A percentile compares a stretch with the other conserved stretches of the same genome.
Evolutionary conservation across 2,329 filamentous ascomycete species (phyloP).

Genomic region (Davidsoniella virescens): DNA sequence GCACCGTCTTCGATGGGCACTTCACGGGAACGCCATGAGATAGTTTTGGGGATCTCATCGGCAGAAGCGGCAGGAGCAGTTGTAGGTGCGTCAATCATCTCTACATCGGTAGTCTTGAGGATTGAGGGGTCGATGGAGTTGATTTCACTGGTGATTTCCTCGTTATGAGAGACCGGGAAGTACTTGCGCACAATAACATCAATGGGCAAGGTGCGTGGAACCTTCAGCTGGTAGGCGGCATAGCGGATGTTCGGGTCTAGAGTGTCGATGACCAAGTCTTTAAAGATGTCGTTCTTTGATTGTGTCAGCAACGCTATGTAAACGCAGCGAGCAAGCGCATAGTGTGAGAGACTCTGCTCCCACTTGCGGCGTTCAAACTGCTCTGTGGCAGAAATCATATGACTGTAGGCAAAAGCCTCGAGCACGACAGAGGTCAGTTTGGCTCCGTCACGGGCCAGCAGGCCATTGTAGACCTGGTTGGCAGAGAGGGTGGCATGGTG

Average conservation of each 20-base stretch:
- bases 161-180: constrained; percentile 49
- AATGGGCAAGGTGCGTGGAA: constrained; percentile 71
- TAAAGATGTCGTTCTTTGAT: constrained; percentile 57
- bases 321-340: constrained; percentile 62
- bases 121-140: constrained; percentile 53
- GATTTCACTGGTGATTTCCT: constrained; percentile 46
- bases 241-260: constrained; percentile 90
- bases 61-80: constrained; percentile 32
- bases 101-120: constrained; percentile 34
- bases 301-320: constrained; percentile 59
- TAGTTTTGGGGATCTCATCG: constrained; percentile 50
- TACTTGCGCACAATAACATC: constrained; percentile 61
- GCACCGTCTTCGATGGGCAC: constrained; percentile 86
- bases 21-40: constrained; percentile 72
- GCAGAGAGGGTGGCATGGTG: constrained; percentile 63
- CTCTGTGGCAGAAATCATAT: constrained; percentile 58
- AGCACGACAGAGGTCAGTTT: constrained; percentile 50
- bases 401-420: constrained; percentile 72
- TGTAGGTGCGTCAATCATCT: constrained; percentile 22
- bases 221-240: constrained; percentile 79
- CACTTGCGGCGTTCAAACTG: constrained; percentile 80
- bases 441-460: constrained; percentile 50
- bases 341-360: constrained; percentile 60
- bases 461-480: constrained; percentile 45
- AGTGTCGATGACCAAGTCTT: constrained; percentile 69